phyloP scores from a whole-genome alignment of 2,329 filamentous ascomycete species.

The Xylaria sp. region DNA sequence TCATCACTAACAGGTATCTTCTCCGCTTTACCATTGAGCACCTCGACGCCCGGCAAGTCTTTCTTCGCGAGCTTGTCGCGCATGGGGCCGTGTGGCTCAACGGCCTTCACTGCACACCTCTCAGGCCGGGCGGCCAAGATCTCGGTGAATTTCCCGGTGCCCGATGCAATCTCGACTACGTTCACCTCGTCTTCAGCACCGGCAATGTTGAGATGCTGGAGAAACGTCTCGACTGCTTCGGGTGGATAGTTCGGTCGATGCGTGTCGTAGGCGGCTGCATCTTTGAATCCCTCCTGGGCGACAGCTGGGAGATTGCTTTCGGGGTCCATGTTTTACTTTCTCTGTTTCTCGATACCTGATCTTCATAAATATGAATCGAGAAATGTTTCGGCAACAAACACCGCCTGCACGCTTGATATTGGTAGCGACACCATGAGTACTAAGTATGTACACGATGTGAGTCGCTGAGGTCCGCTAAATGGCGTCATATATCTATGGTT shows the following conservation, averaged over 20 bases:
- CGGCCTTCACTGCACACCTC: slow-evolving; percentile 67
- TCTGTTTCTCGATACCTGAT: not conserved
- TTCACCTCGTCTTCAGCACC: slow-evolving; percentile 58
- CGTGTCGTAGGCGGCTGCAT: slow-evolving; percentile 73
- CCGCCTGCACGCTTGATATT: not conserved
- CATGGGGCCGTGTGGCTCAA: slow-evolving; percentile 77
- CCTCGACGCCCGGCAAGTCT: slow-evolving; percentile 63
- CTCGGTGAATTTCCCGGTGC: slow-evolving; percentile 78
- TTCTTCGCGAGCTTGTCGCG: slow-evolving; percentile 69
- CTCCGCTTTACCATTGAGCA: slow-evolving; percentile 68
- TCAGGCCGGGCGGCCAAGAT: slow-evolving; percentile 68
- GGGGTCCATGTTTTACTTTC: slow-evolving; percentile 38
- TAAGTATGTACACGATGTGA: not conserved
- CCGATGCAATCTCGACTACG: slow-evolving; percentile 73
- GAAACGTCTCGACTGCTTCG: slow-evolving; percentile 67
- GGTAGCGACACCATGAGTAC: not conserved
- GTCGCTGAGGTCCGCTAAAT: not conserved
- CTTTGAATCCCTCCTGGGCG: slow-evolving; percentile 72
- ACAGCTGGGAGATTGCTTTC: slow-evolving; percentile 41
- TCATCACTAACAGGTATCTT: slow-evolving; percentile 65
- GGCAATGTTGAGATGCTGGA: slow-evolving; percentile 65
- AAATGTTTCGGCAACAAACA: not conserved
- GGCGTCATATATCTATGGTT: slow-evolving; percentile 31
- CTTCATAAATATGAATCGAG: not conserved
- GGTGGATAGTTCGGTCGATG: slow-evolving; percentile 75